Evolutionary conservation across 805 yeast species (phyloP), one percentile per base, ranked within the genome.

Genomic region (Clavispora carvajalis): DNA sequence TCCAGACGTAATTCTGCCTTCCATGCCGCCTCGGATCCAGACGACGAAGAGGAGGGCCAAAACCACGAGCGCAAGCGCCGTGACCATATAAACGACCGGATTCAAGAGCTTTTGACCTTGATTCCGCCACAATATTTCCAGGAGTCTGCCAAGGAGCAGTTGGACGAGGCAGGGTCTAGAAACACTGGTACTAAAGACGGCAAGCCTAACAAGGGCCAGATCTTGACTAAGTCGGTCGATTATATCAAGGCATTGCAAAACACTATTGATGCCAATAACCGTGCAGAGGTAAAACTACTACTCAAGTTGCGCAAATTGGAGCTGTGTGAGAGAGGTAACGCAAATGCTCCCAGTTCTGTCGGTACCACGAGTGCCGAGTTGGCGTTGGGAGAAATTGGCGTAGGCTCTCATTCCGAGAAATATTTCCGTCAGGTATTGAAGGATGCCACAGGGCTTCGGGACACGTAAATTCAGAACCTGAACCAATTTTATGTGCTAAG

Each of bases 131-230:
- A 61, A 31, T 60, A 61, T 40, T 69, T 67, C 51, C 58, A 48
- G 37, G 60, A 54, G 3, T 22, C 44, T 9, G 58, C 52, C n/a
- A 73, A 70, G 47, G 74, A 34, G 11, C 44, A 48, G n/a, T 39
- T 36, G 34, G 37, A 33, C 23, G 38, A 35, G 28, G 41, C 33
- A 10, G 47, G 39, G 7, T 19, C 38, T 15, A 41, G 22, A 39
- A 44, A 39, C 47, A 43, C 53, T 23, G 91, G 91, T 0, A 84
- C 91, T 1, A 83, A 81, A 47, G 91, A 84, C 52, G 93, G 91
- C 2, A 84, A 82, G 49, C 95, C 95, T 0, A 85, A 84, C 54
- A 85, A 85, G 61, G 95, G 95, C 2, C 91, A 84, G 56, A 83
- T 85, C 2, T 64, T 85, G 43, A 75, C 86, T 7, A 84, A 82